phyloP scores from a whole-genome alignment of 202 grass and related monocot species.

The Panicum virgatum region DNA sequence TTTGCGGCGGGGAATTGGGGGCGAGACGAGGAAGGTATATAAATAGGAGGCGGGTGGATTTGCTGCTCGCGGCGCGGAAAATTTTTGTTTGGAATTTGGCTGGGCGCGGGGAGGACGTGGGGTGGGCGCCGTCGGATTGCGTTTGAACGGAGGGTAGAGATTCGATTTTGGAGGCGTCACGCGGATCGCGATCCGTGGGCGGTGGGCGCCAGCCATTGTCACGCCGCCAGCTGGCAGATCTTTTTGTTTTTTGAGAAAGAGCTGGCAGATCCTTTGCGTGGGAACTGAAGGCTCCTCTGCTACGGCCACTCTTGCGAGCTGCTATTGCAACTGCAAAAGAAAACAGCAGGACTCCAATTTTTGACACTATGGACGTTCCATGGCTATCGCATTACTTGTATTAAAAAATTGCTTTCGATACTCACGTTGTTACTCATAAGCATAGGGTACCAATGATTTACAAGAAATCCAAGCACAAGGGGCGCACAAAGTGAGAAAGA shows the following conservation, averaged over 20 bases:
- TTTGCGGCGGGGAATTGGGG: neutral
- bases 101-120: neutral
- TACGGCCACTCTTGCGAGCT: too few relatives aligned
- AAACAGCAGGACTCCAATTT: too few relatives aligned
- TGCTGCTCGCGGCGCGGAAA: neutral
- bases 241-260: too few relatives aligned
- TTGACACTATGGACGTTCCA: too few relatives aligned
- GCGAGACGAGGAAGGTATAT: neutral
- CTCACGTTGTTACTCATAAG: too few relatives aligned
- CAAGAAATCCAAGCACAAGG: too few relatives aligned
- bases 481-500: too few relatives aligned
- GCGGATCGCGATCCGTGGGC: slow-evolving; percentile 34
- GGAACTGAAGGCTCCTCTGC: too few relatives aligned
- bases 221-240: neutral
- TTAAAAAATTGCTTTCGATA: too few relatives aligned
- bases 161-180: neutral
- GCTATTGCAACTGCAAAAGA: too few relatives aligned
- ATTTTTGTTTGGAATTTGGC: neutral
- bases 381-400: too few relatives aligned
- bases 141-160: neutral
- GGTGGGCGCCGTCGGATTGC: neutral
- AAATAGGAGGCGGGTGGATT: neutral
- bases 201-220: neutral
- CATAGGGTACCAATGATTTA: too few relatives aligned
- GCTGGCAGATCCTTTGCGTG: neutral